These are phyloP conservation scores for Russula olivacea DNA, from an alignment of 768 basidiomycete genomes.

Conservation along the genomic window DNA sequence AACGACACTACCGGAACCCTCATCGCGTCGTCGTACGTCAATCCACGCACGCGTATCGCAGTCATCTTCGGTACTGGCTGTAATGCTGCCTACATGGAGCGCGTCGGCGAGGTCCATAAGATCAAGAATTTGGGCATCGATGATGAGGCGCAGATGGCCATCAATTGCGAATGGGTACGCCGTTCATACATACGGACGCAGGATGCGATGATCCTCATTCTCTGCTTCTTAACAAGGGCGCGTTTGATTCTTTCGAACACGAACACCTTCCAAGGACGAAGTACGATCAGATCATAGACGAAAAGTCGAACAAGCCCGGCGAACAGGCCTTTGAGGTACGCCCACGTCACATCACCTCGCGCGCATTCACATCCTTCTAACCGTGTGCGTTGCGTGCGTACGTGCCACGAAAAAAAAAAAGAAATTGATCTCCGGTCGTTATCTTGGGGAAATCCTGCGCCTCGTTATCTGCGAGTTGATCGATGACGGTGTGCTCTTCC, in stretches of 20 bases:
- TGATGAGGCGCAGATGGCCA: conserved; percentile 69
- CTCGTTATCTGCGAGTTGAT: conserved; percentile 92
- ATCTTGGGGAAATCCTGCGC: conserved; percentile 95
- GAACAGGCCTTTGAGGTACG: conserved; percentile 89
- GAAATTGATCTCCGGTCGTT: conserved; percentile 96
- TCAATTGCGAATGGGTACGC: conserved; percentile 95
- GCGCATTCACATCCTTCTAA: not conserved
- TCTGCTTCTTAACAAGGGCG: conserved; percentile 53
- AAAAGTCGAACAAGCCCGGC: conserved; percentile 91
- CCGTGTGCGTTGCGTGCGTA: not conserved
- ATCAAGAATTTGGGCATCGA: conserved; percentile 69
- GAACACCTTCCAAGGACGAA: conserved; percentile 93
- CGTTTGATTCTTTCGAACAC: conserved; percentile 94
- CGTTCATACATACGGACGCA: not conserved
- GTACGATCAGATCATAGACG: conserved; percentile 89
- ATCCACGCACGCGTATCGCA: conserved; percentile 84
- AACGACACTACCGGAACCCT: conserved; percentile 98
- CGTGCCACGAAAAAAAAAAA: conserved; percentile 11
- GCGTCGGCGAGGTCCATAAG: conserved; percentile 79
- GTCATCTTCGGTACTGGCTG: conserved; percentile 98
- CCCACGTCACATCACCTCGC: conserved; percentile 1
- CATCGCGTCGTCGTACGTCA: conserved; percentile 95
- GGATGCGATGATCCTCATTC: not conserved
- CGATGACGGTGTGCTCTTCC: conserved; percentile 94
- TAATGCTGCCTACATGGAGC: conserved; percentile 98